Percentiles rank a stretch among this genome's conserved stretches.
Evolutionary conservation across 352 stramenopile species (phyloP).

Genomic region (Phytopythium mirpurense): DNA sequence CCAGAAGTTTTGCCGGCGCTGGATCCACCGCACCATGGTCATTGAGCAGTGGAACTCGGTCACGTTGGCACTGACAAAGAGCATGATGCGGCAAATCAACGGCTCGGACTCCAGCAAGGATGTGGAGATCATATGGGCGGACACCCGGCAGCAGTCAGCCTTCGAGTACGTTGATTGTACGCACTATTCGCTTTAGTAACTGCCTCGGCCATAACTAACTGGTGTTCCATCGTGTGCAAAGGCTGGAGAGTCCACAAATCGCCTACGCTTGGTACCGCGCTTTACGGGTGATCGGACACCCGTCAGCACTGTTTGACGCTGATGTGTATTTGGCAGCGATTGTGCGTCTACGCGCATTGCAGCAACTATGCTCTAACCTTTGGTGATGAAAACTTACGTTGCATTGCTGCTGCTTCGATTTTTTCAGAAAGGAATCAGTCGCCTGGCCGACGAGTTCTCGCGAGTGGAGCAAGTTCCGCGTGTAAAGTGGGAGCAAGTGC

Average conservation of each 20-base stretch:
- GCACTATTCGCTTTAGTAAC: not conserved
- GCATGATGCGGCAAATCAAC: slow-evolving; percentile 68
- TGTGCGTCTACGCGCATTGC: slow-evolving; percentile 17
- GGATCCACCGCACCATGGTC: slow-evolving; percentile 82
- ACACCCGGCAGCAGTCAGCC: slow-evolving; percentile 58
- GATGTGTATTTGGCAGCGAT: slow-evolving; percentile 83
- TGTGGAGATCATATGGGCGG: slow-evolving; percentile 69
- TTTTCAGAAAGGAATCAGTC: slow-evolving; percentile 68
- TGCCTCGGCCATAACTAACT: not conserved
- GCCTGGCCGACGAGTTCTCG: slow-evolving; percentile 72
- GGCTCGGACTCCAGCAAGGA: slow-evolving; percentile 43
- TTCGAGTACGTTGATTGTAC: slow-evolving; percentile 35
- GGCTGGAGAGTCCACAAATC: slow-evolving; percentile 61
- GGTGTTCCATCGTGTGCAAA: not conserved
- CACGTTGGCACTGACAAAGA: slow-evolving; percentile 67
- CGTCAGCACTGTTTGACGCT: slow-evolving; percentile 70
- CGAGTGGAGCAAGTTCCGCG: slow-evolving; percentile 56
- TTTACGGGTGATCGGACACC: slow-evolving; percentile 77
- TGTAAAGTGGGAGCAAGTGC: slow-evolving; percentile 70
- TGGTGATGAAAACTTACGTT: not conserved
- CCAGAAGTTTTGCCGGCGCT: slow-evolving; percentile 84
- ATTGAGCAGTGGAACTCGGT: slow-evolving; percentile 85
- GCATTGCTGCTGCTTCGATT: not conserved
- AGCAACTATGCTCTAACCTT: not conserved
- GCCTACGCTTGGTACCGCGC: slow-evolving; percentile 84